Conservation (phyloP, 257 asterid genomes). For the Solanum virginianum region DNA sequence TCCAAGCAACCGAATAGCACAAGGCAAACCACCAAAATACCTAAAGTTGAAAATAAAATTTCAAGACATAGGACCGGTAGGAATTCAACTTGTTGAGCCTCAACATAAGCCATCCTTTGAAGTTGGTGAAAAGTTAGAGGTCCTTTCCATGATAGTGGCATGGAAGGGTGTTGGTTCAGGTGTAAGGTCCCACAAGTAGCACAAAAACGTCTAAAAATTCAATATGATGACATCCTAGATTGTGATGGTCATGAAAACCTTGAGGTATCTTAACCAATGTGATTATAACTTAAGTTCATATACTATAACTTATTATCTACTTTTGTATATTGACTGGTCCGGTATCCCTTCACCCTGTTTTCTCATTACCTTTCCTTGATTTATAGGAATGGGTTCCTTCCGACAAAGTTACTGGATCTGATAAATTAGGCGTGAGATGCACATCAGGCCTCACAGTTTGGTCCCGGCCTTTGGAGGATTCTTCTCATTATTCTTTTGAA, state of each 20-base stretch:
- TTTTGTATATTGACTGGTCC: background rate
- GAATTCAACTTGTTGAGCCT: background rate
- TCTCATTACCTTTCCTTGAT: background rate
- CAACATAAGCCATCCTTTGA: background rate
- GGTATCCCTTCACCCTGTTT: background rate
- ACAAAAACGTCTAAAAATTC: conserved; percentile 21
- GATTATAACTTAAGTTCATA: background rate
- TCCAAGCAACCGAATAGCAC: background rate
- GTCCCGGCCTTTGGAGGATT: background rate
- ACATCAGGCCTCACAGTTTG: background rate
- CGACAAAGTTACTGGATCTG: background rate
- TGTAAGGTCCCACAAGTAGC: conserved; percentile 30
- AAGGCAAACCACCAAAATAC: conserved; percentile 1
- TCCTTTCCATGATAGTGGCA: conserved; percentile 32
- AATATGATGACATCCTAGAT: background rate
- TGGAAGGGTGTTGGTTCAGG: conserved; percentile 26
- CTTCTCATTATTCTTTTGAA: background rate
- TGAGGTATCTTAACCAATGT: background rate
- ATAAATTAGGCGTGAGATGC: background rate
- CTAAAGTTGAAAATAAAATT: background rate
- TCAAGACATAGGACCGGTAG: background rate
- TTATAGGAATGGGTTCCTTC: conserved; percentile 10
- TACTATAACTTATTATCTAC: background rate
- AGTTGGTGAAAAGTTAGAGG: no score
- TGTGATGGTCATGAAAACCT: background rate